Evolutionary conservation across 371 early-diverging fungal genomes (phyloP).

Genomic region (Cokeromyces recurvatus): DNA sequence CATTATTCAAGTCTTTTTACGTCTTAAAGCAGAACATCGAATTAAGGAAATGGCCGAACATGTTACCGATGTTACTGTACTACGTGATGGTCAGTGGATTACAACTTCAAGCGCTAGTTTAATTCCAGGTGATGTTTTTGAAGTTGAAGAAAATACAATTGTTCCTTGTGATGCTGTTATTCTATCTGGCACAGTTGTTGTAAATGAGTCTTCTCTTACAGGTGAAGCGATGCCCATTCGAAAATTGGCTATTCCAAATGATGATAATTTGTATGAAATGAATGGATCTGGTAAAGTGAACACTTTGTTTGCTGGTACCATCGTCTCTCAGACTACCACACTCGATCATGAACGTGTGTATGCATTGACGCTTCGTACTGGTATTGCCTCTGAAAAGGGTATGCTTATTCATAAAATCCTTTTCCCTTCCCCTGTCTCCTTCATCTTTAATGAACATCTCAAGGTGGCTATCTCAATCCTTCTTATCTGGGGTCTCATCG

Average conservation of each 20-base stretch:
- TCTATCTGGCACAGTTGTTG: constrained; percentile 68
- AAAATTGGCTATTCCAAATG: constrained; percentile 61
- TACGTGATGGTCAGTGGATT: constrained; percentile 58
- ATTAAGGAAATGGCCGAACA: constrained; percentile 60
- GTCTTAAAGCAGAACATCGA: constrained; percentile 52
- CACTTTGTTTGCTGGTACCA: constrained; percentile 62
- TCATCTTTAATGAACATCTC: constrained; percentile 70
- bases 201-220: constrained; percentile 80
- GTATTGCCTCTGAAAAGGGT: constrained; percentile 77
- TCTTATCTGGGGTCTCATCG: constrained; percentile 54
- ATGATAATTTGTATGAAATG: constrained; percentile 30
- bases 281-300: constrained; percentile 40
- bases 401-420: constrained; percentile 72
- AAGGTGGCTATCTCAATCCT: constrained; percentile 61
- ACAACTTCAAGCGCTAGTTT: constrained; percentile 42
- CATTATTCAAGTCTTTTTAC: constrained; percentile 57
- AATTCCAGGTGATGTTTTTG: constrained; percentile 64
- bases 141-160: constrained; percentile 20
- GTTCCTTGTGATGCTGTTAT: constrained; percentile 66
- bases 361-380: constrained; percentile 67
- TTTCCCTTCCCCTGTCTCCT: constrained; percentile 58
- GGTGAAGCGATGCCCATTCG: constrained; percentile 87
- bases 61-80: constrained; percentile 33
- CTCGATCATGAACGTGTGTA: constrained; percentile 6
- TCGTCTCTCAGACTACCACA: constrained; percentile 37